Conservation (phyloP, 2,329 filamentous ascomycete genomes). For the Colletotrichum phormii region DNA sequence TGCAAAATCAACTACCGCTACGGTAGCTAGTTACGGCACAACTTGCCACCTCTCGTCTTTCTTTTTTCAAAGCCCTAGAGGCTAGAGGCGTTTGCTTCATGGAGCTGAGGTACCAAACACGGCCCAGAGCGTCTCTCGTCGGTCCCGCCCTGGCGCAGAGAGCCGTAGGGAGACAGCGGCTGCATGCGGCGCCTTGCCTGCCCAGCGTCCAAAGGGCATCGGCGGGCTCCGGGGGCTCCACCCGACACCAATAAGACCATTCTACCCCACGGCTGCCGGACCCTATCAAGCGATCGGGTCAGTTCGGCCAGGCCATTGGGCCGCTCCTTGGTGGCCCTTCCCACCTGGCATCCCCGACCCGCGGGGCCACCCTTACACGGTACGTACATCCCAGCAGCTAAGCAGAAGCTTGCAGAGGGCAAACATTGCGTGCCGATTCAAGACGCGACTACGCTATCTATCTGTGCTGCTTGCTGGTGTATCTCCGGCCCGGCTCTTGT, state of each 20-base stretch:
- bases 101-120: not conserved
- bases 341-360: not conserved
- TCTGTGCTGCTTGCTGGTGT: constrained; percentile 11
- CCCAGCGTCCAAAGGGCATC: constrained; percentile 40
- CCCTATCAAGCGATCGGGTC: constrained; percentile 34
- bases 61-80: constrained; percentile 5
- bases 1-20: not conserved
- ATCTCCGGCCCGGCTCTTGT: constrained; percentile 25
- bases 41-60: not conserved
- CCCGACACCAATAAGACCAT: constrained; percentile 35
- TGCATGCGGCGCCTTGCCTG: constrained; percentile 33
- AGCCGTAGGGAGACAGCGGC: constrained; percentile 26
- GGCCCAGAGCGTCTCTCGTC: constrained; percentile 2
- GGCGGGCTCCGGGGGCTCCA: constrained; percentile 46
- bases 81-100: constrained; percentile 4
- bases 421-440: constrained; percentile 19
- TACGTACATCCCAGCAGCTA: not conserved
- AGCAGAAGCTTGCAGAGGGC: not conserved
- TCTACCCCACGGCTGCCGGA: constrained; percentile 32
- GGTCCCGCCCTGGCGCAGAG: constrained; percentile 22
- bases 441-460: constrained; percentile 34
- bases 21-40: too few species aligned
- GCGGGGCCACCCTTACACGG: not conserved
- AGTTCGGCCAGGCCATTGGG: constrained; percentile 32
- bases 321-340: not conserved